phyloP scores from a whole-genome alignment of 345 rosid genomes.

The Hibiscus mutabilis region DNA sequence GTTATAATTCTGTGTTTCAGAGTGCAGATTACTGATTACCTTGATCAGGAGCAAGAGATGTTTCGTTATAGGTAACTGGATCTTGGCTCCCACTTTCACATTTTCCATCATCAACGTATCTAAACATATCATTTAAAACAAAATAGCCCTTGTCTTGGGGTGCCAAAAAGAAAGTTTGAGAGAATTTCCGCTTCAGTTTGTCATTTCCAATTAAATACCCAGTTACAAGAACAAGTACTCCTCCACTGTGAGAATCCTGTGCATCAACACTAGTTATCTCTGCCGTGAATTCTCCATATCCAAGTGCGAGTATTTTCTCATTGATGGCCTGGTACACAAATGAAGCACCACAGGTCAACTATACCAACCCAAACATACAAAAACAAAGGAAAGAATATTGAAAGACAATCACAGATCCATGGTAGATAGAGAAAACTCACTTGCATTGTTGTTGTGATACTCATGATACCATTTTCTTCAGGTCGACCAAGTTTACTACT shows the following conservation, averaged over 20 bases:
- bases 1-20: neutral
- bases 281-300: slow-evolving; percentile 42
- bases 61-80: slow-evolving; percentile 19
- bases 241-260: slow-evolving; percentile 59
- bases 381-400: no score
- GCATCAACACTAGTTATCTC: slow-evolving; percentile 72
- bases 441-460: slow-evolving; percentile 71
- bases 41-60: slow-evolving; percentile 23
- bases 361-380: neutral
- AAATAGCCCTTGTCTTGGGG: slow-evolving; percentile 93
- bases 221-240: slow-evolving; percentile 75
- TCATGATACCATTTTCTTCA: slow-evolving; percentile 63
- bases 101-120: slow-evolving; percentile 50
- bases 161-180: slow-evolving; percentile 83
- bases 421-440: slow-evolving; percentile 30
- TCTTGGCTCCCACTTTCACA: slow-evolving; percentile 20
- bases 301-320: slow-evolving; percentile 63
- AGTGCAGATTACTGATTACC: slow-evolving; percentile 24
- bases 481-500: slow-evolving; percentile 88
- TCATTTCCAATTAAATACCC: slow-evolving; percentile 68
- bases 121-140: slow-evolving; percentile 86
- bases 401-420: no score
- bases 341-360: neutral
- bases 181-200: slow-evolving; percentile 44
- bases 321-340: slow-evolving; percentile 58